phyloP scores from a whole-genome alignment of 768 basidiomycete species.

The Jaapia argillacea region DNA sequence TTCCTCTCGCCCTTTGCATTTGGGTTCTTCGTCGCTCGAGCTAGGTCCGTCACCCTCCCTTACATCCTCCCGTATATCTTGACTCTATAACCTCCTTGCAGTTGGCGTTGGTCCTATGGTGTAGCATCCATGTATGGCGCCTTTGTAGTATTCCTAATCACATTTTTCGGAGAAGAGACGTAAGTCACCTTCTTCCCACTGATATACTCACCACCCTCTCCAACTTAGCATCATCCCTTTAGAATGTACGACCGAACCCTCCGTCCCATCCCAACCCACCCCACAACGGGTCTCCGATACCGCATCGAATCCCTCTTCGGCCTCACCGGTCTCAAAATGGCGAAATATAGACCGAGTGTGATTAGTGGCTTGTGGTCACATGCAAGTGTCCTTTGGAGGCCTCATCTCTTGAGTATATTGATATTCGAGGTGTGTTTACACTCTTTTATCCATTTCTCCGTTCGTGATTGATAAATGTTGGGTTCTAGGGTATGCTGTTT shows the following conservation, averaged over 20 bases:
- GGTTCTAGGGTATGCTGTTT: slow-evolving; percentile 40
- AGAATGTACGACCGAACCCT: slow-evolving; percentile 57
- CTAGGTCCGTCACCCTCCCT: slow-evolving; percentile 22
- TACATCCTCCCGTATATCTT: not conserved
- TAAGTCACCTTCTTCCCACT: slow-evolving; percentile 20
- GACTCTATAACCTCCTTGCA: slow-evolving; percentile 10
- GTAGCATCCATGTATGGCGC: slow-evolving; percentile 50
- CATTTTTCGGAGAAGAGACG: slow-evolving; percentile 60
- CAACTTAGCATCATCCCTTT: no score
- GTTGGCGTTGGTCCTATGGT: slow-evolving; percentile 61
- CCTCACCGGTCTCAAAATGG: slow-evolving; percentile 49
- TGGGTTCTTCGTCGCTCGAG: slow-evolving; percentile 55
- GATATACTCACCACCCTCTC: no score
- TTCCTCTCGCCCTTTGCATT: slow-evolving; percentile 58
- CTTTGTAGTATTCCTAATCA: slow-evolving; percentile 45
- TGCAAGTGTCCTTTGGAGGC: slow-evolving; percentile 50
- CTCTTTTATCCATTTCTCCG: slow-evolving; percentile 1
- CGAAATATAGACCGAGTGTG: slow-evolving; percentile 46
- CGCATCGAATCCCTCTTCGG: slow-evolving; percentile 54
- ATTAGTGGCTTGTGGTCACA: slow-evolving; percentile 30
- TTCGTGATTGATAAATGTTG: not conserved
- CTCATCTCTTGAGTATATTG: slow-evolving; percentile 42
- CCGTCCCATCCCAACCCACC: slow-evolving; percentile 34
- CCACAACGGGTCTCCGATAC: slow-evolving; percentile 32
- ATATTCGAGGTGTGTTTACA: slow-evolving; percentile 36